Percentiles rank a stretch among this genome's conserved stretches.
These are phyloP conservation scores for Fusarium circinatum DNA, from an alignment of 2,329 filamentous ascomycete genomes.

Conservation along the genomic window DNA sequence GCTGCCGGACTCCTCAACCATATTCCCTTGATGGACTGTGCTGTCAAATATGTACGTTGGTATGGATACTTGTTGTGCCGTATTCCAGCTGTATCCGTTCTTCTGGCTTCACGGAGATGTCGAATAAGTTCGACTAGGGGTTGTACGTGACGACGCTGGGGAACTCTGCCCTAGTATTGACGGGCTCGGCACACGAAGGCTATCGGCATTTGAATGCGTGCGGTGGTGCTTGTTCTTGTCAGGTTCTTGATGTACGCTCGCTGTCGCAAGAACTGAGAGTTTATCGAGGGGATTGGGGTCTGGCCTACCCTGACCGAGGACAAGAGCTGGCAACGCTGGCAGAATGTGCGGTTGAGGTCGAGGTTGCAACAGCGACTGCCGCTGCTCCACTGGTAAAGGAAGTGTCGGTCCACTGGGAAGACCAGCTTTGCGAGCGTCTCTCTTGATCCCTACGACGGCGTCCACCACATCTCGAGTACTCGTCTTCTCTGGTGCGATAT, in stretches of 20 bases:
- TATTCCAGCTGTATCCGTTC: slow-evolving; percentile 33
- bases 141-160: slow-evolving; percentile 36
- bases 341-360: slow-evolving; percentile 32
- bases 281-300: slow-evolving; percentile 46
- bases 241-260: slow-evolving; percentile 48
- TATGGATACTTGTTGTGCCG: slow-evolving; percentile 8
- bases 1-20: not conserved
- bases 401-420: slow-evolving; percentile 5
- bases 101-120: slow-evolving; percentile 39
- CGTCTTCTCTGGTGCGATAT: slow-evolving; percentile 28
- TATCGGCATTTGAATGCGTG: slow-evolving; percentile 33
- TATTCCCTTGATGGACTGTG: slow-evolving; percentile 13
- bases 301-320: slow-evolving; percentile 40
- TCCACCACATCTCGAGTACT: slow-evolving; percentile 43
- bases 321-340: slow-evolving; percentile 37
- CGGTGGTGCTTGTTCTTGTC: slow-evolving; percentile 37
- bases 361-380: slow-evolving; percentile 37
- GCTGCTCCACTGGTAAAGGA: slow-evolving; percentile 31
- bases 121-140: slow-evolving; percentile 38
- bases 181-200: slow-evolving; percentile 40
- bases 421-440: slow-evolving; percentile 30
- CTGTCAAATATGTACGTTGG: not conserved
- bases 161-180: slow-evolving; percentile 35
- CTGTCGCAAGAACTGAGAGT: slow-evolving; percentile 52
- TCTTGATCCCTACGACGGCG: slow-evolving; percentile 42